Evolutionary conservation across 192 early-diverging fungal species (phyloP), one percentile per base, ranked within the genome.

Genomic region (Rhizoclosmatium sp.): DNA sequence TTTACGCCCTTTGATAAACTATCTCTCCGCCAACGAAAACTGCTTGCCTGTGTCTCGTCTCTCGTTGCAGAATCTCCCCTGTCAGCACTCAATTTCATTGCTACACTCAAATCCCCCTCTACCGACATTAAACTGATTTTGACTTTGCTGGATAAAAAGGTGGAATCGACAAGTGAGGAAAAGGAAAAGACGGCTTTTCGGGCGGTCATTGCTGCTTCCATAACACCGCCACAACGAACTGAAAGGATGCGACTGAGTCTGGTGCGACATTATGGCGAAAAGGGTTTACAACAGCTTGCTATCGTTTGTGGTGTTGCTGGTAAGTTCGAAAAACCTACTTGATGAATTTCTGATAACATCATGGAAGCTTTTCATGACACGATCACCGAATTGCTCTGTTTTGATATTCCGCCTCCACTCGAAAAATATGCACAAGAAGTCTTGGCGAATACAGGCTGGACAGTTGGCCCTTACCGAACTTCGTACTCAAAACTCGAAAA

Each of bases 241-340:
- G 51, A 54, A 16, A 54, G 51, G 51, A 54, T 54, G 51, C 5
- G 51, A 16, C 16, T 54, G 51, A 12, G 9, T 54, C 5, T 54
- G 5, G 9, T 54, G 5, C 51, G 51, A 16, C 51, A 58, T 42
- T 71, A 21, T 71, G 70, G 70, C 56, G 51, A 71, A 71, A 71
- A 71, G 51, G 70, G 70, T 4, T 58, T 71, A 31, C 70, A 71
- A 31, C 70, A 71, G 51, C 16, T 71, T 16, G 70, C 48, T 10
- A n/a, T 56, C 3, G 14, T 71, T 4, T 71, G 49, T 49, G 70
- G 42, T 9, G 39, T 71, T 0, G 47, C 47, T 12, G 70, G 70
- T 71, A 14, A 9, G 39, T 71, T 16, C 5, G 5, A 1, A 16
- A 39, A 1, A 16, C 21, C 21, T 1, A 21, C 10, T 64, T 64